These are phyloP conservation scores for Hymenoscyphus fructigenus DNA, from an alignment of 2,329 filamentous ascomycete species.

Conservation along the genomic window DNA sequence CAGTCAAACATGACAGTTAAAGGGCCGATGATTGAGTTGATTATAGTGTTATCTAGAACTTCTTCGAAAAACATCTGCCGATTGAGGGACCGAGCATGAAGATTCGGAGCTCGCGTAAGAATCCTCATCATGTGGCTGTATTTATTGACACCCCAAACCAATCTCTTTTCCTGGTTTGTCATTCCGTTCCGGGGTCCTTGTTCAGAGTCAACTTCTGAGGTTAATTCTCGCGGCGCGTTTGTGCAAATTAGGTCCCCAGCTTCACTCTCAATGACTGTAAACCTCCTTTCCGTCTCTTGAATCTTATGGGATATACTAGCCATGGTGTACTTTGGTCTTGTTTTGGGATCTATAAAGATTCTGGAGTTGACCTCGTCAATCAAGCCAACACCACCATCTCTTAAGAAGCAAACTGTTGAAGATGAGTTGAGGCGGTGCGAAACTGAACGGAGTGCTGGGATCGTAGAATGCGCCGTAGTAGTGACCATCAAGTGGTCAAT, in stretches of 20 bases:
- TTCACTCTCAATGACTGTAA: constrained; percentile 41
- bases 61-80: constrained; percentile 63
- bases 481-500: constrained; percentile 74
- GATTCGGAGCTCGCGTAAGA: constrained; percentile 59
- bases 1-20: constrained; percentile 78
- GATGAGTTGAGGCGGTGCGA: constrained; percentile 64
- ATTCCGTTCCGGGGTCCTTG: background rate
- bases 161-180: background rate
- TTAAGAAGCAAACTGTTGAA: constrained; percentile 71
- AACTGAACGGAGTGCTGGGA: constrained; percentile 57
- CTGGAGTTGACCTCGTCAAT: constrained; percentile 72
- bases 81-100: constrained; percentile 59
- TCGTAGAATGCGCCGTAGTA: constrained; percentile 58
- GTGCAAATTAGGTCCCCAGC: constrained; percentile 27
- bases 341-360: constrained; percentile 65
- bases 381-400: constrained; percentile 77
- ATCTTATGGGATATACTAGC: constrained; percentile 40
- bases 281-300: constrained; percentile 40
- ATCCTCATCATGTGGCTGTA: constrained; percentile 59
- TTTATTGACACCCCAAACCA: background rate
- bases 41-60: constrained; percentile 77
- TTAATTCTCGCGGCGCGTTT: background rate
- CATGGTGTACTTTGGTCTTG: constrained; percentile 70
- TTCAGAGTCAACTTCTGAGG: background rate
- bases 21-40: constrained; percentile 76